Conservation (phyloP, 352 stramenopile species). For the Thraustochytrium sp. region DNA sequence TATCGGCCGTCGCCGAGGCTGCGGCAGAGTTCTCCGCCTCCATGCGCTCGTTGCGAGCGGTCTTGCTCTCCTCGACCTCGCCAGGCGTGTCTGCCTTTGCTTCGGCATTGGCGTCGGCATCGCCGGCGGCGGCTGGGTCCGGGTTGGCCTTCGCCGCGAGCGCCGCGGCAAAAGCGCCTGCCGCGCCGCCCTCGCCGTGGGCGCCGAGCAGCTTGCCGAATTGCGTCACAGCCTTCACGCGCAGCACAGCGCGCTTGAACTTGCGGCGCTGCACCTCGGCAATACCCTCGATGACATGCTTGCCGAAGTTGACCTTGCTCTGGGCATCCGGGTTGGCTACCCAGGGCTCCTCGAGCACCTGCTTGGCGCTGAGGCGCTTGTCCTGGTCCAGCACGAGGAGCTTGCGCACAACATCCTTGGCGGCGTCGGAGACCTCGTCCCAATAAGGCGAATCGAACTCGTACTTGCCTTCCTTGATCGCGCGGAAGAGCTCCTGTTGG, state of each 20-base stretch:
- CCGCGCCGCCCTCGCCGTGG: background rate
- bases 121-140: background rate
- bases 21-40: too few relatives aligned
- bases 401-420: conserved; percentile 60
- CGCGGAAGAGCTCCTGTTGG: conserved; percentile 71
- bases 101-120: background rate
- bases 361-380: conserved; percentile 37
- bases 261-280: conserved; percentile 26
- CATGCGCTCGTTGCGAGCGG: background rate
- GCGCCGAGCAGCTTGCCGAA: conserved; percentile 21
- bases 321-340: conserved; percentile 42
- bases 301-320: conserved; percentile 13
- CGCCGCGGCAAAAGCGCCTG: background rate
- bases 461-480: conserved; percentile 79
- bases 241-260: conserved; percentile 23
- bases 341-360: conserved; percentile 47
- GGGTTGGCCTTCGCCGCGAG: background rate
- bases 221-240: background rate
- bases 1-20: too few relatives aligned
- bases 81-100: background rate
- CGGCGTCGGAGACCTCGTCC: conserved; percentile 83
- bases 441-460: conserved; percentile 84
- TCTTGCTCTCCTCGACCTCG: background rate
- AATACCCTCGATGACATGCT: conserved; percentile 41
- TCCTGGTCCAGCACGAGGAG: conserved; percentile 47